These are phyloP conservation scores for Globisporangium sylvaticum DNA, from an alignment of 352 stramenopile species.

Conservation along the genomic window DNA sequence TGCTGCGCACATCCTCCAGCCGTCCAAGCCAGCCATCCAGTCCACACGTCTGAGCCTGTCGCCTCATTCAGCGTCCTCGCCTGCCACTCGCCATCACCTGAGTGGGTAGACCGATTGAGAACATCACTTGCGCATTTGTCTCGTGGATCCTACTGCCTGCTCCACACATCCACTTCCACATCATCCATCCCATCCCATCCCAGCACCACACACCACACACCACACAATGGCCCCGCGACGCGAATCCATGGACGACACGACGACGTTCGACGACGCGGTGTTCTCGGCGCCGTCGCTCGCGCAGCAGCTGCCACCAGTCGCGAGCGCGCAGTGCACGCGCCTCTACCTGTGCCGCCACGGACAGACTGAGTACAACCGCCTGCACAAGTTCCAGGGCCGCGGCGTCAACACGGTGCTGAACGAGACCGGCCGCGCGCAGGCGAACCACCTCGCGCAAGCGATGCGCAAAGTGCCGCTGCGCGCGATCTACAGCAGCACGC, in stretches of 20 bases:
- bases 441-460: slow-evolving; percentile 47
- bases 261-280: not conserved
- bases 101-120: not conserved
- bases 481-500: slow-evolving; percentile 63
- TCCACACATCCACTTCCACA: not conserved
- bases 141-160: not conserved
- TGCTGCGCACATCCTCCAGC: slow-evolving; percentile 4
- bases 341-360: slow-evolving; percentile 78
- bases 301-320: slow-evolving; percentile 57
- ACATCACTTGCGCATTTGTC: slow-evolving; percentile 2
- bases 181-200: not conserved
- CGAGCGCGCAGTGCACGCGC: slow-evolving; percentile 44
- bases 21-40: not conserved
- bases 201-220: not conserved
- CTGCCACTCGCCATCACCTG: not conserved
- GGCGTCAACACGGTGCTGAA: slow-evolving; percentile 78
- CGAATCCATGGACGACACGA: slow-evolving; percentile 18
- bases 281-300: slow-evolving; percentile 15
- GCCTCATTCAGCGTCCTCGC: not conserved
- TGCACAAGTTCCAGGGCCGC: slow-evolving; percentile 72
- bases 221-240: slow-evolving; percentile 12
- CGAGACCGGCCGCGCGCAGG: slow-evolving; percentile 48
- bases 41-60: not conserved
- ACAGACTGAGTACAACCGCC: slow-evolving; percentile 74
- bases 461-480: slow-evolving; percentile 67